Percentiles rank a stretch among this genome's conserved stretches.
These are phyloP conservation scores for Barbarea vulgaris DNA, from an alignment of 345 rosid genomes.

Conservation along the genomic window DNA sequence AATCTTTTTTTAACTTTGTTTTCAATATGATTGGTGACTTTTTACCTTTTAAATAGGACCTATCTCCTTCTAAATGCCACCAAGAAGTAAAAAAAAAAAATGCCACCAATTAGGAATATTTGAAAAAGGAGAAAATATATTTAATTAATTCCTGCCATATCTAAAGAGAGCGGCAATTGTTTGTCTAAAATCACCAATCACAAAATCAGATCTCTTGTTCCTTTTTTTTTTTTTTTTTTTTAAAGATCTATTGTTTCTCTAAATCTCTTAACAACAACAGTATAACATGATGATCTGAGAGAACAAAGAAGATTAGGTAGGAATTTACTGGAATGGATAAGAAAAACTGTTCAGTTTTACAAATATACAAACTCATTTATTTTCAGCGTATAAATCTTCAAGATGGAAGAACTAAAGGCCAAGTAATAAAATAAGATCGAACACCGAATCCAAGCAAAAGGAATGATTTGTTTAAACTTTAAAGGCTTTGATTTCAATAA, in stretches of 20 bases:
- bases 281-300: background rate
- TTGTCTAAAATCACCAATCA: background rate
- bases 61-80: slow-evolving; percentile 1
- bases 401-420: background rate
- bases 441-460: background rate
- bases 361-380: background rate
- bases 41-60: background rate
- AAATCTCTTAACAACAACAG: slow-evolving; percentile 7
- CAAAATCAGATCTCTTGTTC: too few relatives aligned
- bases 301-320: background rate
- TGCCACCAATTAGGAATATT: background rate
- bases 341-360: background rate
- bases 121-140: background rate
- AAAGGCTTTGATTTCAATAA: background rate
- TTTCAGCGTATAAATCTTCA: background rate
- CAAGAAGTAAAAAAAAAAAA: background rate
- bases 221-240: too few relatives aligned
- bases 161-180: background rate
- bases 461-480: background rate
- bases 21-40: slow-evolving; percentile 21
- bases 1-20: background rate
- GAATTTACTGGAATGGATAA: slow-evolving; percentile 4
- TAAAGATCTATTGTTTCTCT: background rate
- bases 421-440: background rate
- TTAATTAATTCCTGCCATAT: background rate